Evolutionary conservation across 176 grass and related monocot species (phyloP).

Genomic region (Zea luxurians): DNA sequence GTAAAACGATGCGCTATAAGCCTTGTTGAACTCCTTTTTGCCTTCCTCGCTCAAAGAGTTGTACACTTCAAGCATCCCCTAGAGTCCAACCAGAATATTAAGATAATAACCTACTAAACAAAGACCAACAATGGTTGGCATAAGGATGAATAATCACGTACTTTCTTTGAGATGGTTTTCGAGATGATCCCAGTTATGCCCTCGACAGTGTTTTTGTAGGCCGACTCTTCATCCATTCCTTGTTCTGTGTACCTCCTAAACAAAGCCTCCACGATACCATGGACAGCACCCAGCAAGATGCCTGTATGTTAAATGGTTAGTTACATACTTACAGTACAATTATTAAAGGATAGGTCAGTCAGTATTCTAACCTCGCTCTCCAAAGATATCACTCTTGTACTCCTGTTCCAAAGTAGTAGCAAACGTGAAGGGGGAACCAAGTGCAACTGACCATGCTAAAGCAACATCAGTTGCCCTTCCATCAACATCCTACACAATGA

Average conservation of each 20-base stretch:
- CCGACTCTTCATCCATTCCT: conserved; percentile 64
- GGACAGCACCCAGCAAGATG: conserved; percentile 73
- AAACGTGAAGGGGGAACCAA: conserved; percentile 25
- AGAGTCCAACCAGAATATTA: background rate
- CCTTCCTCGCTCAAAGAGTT: conserved; percentile 33
- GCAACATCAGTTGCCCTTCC: conserved; percentile 75
- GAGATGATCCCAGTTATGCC: too few relatives aligned
- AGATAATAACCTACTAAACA: background rate
- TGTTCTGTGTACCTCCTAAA: conserved; percentile 77
- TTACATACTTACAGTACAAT: background rate
- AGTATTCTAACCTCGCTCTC: conserved; percentile 1
- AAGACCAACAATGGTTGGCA: background rate
- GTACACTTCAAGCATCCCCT: conserved; percentile 81
- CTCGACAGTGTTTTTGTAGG: conserved; percentile 35
- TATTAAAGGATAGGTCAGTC: background rate
- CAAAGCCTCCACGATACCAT: conserved; percentile 68
- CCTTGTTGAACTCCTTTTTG: too few relatives aligned
- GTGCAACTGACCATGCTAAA: conserved; percentile 75
- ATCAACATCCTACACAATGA: conserved; percentile 65
- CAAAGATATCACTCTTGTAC: too few relatives aligned
- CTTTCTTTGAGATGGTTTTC: too few relatives aligned
- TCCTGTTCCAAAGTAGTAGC: too few relatives aligned
- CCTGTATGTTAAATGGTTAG: conserved; percentile 37
- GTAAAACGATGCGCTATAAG: too few relatives aligned
- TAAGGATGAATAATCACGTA: too few relatives aligned